Base-by-base conservation (phyloP, 176 grass and related monocot species). In the Musa schizocarpa region DNA sequence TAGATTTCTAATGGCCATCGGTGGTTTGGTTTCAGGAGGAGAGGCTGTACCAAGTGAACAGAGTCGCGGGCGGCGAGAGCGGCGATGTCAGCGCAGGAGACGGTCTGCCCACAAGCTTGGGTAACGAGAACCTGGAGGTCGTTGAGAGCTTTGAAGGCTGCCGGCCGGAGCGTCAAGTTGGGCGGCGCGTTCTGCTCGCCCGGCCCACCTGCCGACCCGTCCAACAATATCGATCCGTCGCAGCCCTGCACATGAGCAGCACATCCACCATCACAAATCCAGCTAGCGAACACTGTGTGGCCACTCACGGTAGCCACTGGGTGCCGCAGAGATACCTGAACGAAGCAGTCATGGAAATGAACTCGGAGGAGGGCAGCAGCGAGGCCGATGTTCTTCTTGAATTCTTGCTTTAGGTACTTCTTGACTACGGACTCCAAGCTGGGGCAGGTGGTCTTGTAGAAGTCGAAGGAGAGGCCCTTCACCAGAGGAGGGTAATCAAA, bases 331-430 rank as follows among this genome's bases (percentile, higher is more conserved):
- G 17, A 51, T 48, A 83, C 85, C 76, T 95, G 85, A 19, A 95
- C 85, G 81, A 95, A 95, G 75, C 91, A 93, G 79, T 93, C 91
- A 34, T 93, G 91, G 85, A 93, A 93, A 71, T 93, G 87, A 61
- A 90, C 43, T 0, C 92, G 92, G 54, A 92, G 74, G 4, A 89
- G 89, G 54, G 69, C 89, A 0, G 92, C 84, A 62, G 89, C 80
- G 5, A 96, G 92, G 50, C 86, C 84, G 7, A 83, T 26, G 77
- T 96, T 49, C 24, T 12, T 71, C 24, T 55, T 10, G 13, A 89
- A 71, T 14, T 89, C 80, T 0, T 80, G 68, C 11, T 0, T 0
- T 9, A 96, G 78, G 63, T 57, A 87, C 0, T 59, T 29, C 11
- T 0, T 14, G 1, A 92, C 86, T 20, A 89, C 74, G 9, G 50